phyloP scores from a whole-genome alignment of 1,284 basidiomycete species.

The Butyriboletus appendiculatus region DNA sequence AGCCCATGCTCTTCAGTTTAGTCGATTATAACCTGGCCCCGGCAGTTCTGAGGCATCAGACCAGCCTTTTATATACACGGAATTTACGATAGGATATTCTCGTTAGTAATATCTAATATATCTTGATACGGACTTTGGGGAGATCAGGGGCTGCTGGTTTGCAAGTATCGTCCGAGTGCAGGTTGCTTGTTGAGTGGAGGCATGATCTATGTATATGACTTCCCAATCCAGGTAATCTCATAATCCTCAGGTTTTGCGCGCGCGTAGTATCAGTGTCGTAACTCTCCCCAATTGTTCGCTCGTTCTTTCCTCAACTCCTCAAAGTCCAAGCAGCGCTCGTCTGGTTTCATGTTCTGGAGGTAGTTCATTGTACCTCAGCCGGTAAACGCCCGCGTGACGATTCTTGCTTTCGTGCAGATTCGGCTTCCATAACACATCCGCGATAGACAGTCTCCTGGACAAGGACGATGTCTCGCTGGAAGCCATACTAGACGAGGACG shows the following conservation, averaged over 20 bases:
- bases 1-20: neutral
- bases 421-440: slow-evolving; percentile 81
- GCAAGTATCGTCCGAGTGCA: neutral
- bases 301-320: slow-evolving; percentile 9
- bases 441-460: slow-evolving; percentile 82
- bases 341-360: slow-evolving; percentile 46
- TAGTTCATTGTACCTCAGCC: slow-evolving; percentile 18
- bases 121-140: slow-evolving; percentile 14
- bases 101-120: slow-evolving; percentile 31
- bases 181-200: neutral
- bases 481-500: slow-evolving; percentile 92
- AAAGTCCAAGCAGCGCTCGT: slow-evolving; percentile 18
- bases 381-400: slow-evolving; percentile 1
- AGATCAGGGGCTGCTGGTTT: slow-evolving; percentile 3
- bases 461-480: slow-evolving; percentile 85
- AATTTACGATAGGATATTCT: slow-evolving; percentile 31
- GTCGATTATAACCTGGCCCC: neutral
- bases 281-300: slow-evolving; percentile 15
- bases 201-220: slow-evolving; percentile 18
- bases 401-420: slow-evolving; percentile 52
- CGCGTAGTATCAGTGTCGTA: slow-evolving; percentile 18
- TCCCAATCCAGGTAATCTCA: slow-evolving; percentile 28
- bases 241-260: slow-evolving; percentile 7
- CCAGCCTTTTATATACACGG: slow-evolving; percentile 18
- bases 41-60: slow-evolving; percentile 26